phyloP scores from a whole-genome alignment of 129 eudicot genomes.

The Chrysanthemum makinoi region DNA sequence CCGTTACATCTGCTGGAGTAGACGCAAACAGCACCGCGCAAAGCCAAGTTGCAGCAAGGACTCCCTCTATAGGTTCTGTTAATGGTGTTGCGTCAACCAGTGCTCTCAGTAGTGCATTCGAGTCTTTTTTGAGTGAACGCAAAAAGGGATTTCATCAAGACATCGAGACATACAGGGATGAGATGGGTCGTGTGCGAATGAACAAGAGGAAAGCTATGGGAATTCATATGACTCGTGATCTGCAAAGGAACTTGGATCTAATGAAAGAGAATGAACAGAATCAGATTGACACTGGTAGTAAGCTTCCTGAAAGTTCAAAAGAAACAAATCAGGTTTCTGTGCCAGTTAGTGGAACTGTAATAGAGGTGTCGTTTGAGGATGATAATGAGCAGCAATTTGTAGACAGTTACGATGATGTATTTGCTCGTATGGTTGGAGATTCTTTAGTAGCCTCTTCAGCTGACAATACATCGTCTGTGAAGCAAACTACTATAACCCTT shows the following conservation, averaged over 20 bases:
- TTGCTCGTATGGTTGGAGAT: conserved; percentile 60
- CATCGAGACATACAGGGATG: conserved; percentile 82
- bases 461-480: conserved; percentile 29
- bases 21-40: conserved; percentile 34
- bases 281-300: conserved; percentile 13
- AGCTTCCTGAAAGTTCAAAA: conserved; percentile 24
- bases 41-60: conserved; percentile 38
- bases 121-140: conserved; percentile 39
- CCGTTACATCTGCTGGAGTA: conserved; percentile 69
- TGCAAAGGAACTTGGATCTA: conserved; percentile 85
- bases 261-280: conserved; percentile 76
- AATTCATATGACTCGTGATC: conserved; percentile 91
- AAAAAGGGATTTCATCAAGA: conserved; percentile 46
- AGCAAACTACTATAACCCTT: conserved; percentile 33
- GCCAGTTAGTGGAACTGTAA: conserved; percentile 32
- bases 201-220: conserved; percentile 89
- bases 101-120: conserved; percentile 35
- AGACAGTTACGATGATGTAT: conserved; percentile 69
- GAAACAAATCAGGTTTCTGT: conserved; percentile 31
- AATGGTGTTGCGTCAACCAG: conserved; percentile 23
- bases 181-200: conserved; percentile 69
- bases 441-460: conserved; percentile 33
- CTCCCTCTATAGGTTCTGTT: conserved; percentile 27
- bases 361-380: conserved; percentile 70
- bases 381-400: conserved; percentile 33